A percentile compares a stretch with the other conserved stretches of the same genome.
Conservation (phyloP, 495 filamentous ascomycete species). For the Talaromyces nanjingensis region DNA sequence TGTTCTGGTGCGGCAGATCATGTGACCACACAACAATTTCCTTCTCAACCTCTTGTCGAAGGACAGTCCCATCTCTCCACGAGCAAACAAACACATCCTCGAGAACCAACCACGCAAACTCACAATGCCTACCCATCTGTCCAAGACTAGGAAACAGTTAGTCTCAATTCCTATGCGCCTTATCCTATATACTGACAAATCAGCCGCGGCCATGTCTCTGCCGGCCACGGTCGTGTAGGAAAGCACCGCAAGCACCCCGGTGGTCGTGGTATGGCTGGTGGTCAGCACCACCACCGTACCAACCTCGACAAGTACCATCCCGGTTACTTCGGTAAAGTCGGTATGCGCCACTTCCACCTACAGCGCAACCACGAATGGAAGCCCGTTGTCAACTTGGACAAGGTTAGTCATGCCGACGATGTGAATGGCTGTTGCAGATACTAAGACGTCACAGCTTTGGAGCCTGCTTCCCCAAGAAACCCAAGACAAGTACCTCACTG, state of each 20-base stretch:
- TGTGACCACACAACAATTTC: constrained; percentile 8
- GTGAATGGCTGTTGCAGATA: neutral
- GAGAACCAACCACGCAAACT: neutral
- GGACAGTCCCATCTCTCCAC: neutral
- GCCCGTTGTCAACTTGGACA: constrained; percentile 84
- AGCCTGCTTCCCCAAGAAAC: constrained; percentile 74
- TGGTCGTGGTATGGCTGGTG: constrained; percentile 95
- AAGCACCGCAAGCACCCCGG: constrained; percentile 92
- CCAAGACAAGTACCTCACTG: constrained; percentile 70
- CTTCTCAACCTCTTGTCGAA: neutral
- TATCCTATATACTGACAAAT: neutral
- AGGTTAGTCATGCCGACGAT: constrained; percentile 43
- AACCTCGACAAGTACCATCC: constrained; percentile 94
- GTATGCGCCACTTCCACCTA: constrained; percentile 95
- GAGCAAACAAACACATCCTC: neutral
- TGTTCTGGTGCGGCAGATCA: neutral
- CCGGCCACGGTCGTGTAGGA: constrained; percentile 86
- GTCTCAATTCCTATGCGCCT: neutral
- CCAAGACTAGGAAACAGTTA: constrained; percentile 9
- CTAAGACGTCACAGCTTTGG: constrained; percentile 30
- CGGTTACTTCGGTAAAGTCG: constrained; percentile 97
- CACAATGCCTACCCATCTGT: constrained; percentile 11
- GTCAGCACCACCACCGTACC: constrained; percentile 85
- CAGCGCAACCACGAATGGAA: constrained; percentile 87
- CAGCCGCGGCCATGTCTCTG: constrained; percentile 83